Percentiles rank a stretch among this genome's conserved stretches.
phyloP scores from a whole-genome alignment of 495 filamentous ascomycete species.

The Massariosphaeria phaeospora region DNA sequence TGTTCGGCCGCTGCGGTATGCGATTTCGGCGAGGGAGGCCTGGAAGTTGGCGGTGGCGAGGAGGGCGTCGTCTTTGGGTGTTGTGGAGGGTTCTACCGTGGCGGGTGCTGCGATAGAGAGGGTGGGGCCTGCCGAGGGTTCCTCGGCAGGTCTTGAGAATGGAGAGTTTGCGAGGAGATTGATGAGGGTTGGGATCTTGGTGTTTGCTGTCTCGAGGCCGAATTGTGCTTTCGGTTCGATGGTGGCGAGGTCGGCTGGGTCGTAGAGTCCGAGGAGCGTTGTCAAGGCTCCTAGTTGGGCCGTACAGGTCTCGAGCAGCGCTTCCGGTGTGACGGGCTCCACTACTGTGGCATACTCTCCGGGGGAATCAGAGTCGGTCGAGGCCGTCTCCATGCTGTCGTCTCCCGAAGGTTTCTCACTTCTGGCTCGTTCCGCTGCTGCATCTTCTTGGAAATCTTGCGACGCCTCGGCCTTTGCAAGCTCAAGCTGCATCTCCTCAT shows the following conservation, averaged over 20 bases:
- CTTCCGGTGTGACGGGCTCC: constrained; percentile 56
- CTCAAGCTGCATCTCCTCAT: constrained; percentile 50
- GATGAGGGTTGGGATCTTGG: constrained; percentile 48
- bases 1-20: constrained; percentile 49
- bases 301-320: constrained; percentile 59
- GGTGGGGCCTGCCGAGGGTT: constrained; percentile 12
- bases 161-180: constrained; percentile 8
- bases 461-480: constrained; percentile 28
- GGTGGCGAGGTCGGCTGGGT: constrained; percentile 20
- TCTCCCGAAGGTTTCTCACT: constrained; percentile 11
- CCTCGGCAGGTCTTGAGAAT: background rate
- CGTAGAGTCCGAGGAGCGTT: constrained; percentile 39
- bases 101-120: constrained; percentile 10
- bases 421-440: constrained; percentile 16
- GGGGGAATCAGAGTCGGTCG: constrained; percentile 40
- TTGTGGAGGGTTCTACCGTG: background rate
- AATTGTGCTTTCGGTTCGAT: constrained; percentile 44
- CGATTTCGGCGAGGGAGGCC: constrained; percentile 51
- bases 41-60: constrained; percentile 53
- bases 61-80: constrained; percentile 46
- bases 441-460: constrained; percentile 37
- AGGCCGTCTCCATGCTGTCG: constrained; percentile 32
- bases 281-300: constrained; percentile 58
- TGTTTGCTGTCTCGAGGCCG: constrained; percentile 38
- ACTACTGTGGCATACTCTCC: constrained; percentile 59